These are phyloP conservation scores for Balamuthia mandrillaris DNA, from an alignment of 208 protist species.

Conservation along the genomic window DNA sequence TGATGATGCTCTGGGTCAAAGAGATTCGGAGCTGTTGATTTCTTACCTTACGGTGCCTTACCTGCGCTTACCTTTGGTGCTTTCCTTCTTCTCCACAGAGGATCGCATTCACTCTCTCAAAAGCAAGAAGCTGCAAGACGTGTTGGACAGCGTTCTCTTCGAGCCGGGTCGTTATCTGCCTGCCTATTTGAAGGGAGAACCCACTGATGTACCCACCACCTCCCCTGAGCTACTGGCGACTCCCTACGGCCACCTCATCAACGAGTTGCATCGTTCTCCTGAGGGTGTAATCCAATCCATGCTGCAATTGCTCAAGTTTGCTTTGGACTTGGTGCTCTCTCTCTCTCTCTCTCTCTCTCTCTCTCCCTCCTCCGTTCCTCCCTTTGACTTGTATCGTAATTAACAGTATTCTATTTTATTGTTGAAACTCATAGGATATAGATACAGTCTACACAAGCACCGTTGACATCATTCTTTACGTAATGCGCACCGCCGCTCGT, in stretches of 20 bases:
- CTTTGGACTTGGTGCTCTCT: slow-evolving; percentile 42
- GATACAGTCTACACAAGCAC: slow-evolving; percentile 35
- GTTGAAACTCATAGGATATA: background rate
- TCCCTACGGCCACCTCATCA: slow-evolving; percentile 79
- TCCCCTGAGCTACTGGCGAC: slow-evolving; percentile 74
- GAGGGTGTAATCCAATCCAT: slow-evolving; percentile 46
- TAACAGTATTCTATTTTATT: background rate
- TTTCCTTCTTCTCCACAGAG: slow-evolving; percentile 81
- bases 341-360: no score
- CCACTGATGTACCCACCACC: slow-evolving; percentile 69
- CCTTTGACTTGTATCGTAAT: background rate
- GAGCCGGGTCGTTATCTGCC: slow-evolving; percentile 80
- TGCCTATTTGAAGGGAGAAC: slow-evolving; percentile 20
- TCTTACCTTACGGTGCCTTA: slow-evolving; percentile 82
- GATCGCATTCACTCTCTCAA: slow-evolving; percentile 74
- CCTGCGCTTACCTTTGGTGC: slow-evolving; percentile 77
- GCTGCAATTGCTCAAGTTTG: slow-evolving; percentile 38
- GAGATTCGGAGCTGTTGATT: slow-evolving; percentile 80
- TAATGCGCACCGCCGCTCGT: slow-evolving; percentile 22
- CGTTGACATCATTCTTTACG: slow-evolving; percentile 38
- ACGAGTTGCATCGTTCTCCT: slow-evolving; percentile 76
- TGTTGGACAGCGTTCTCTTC: slow-evolving; percentile 84
- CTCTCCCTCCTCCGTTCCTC: no score
- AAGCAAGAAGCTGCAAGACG: slow-evolving; percentile 58
- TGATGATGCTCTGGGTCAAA: slow-evolving; percentile 69